Evolutionary conservation across 169 alveolate species (phyloP).

Genomic region (Plasmodium ovale): DNA sequence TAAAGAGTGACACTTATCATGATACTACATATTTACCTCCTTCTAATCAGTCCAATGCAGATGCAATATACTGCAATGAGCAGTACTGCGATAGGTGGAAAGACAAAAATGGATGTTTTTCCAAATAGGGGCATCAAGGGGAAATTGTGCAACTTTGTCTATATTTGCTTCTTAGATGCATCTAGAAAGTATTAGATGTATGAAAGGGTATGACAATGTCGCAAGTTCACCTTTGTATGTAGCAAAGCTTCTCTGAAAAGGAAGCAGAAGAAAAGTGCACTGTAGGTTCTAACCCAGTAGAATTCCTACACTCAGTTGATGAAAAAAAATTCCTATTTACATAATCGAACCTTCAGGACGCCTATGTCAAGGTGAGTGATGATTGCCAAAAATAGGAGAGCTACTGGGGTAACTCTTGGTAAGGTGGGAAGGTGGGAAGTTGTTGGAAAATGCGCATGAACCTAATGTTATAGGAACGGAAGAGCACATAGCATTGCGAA

Average conservation of each 20-base stretch:
- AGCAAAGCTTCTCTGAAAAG: background rate
- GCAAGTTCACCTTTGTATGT: background rate
- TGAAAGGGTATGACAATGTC: slow-evolving; percentile 19
- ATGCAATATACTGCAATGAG: background rate
- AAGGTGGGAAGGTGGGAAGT: background rate
- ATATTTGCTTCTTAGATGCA: slow-evolving; percentile 62
- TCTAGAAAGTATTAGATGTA: slow-evolving; percentile 49
- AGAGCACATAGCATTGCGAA: background rate
- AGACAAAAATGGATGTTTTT: background rate
- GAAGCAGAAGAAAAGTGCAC: background rate
- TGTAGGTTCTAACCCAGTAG: background rate
- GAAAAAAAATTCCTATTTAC: background rate
- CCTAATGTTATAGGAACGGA: background rate
- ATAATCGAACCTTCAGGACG: background rate
- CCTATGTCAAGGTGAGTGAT: background rate
- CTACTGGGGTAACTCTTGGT: background rate
- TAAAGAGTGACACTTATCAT: background rate
- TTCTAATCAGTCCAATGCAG: background rate
- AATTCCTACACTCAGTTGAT: background rate
- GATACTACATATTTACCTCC: background rate
- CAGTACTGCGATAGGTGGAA: background rate
- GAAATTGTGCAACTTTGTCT: slow-evolving; percentile 49
- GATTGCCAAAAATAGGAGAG: background rate
- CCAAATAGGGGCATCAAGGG: background rate
- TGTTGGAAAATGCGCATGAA: background rate